These are phyloP conservation scores for Xerocomellus amylosporus DNA, from an alignment of 768 basidiomycete species.

Conservation along the genomic window DNA sequence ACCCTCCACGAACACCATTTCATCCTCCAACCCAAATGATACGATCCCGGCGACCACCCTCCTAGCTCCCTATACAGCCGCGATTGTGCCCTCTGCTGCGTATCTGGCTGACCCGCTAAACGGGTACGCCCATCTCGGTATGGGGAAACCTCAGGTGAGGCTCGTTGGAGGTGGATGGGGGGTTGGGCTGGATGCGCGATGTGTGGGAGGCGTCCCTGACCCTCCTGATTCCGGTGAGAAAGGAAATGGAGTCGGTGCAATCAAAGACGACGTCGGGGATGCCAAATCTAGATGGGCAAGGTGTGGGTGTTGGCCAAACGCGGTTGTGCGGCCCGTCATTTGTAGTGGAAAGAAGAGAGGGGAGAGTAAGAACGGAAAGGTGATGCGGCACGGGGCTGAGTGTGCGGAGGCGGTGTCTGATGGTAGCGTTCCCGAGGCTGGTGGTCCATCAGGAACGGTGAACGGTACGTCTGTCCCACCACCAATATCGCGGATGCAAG, in stretches of 20 bases:
- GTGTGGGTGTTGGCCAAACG: constrained; percentile 54
- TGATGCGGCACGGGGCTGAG: constrained; percentile 16
- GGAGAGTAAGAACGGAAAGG: constrained; percentile 17
- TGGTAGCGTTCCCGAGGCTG: neutral
- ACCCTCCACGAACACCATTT: constrained; percentile 37
- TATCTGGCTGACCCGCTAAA: constrained; percentile 83
- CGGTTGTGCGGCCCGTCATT: constrained; percentile 43
- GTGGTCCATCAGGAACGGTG: constrained; percentile 3
- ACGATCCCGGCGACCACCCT: constrained; percentile 53
- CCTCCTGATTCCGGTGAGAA: constrained; percentile 21
- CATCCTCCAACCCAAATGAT: constrained; percentile 47
- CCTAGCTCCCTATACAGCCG: constrained; percentile 61
- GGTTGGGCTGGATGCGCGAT: constrained; percentile 76
- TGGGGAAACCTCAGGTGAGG: constrained; percentile 83
- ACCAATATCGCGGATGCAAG: constrained; percentile 4
- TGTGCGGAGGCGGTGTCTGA: constrained; percentile 13
- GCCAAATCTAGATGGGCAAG: constrained; percentile 52
- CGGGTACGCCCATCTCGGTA: constrained; percentile 78
- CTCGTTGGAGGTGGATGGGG: constrained; percentile 74
- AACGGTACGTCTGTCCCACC: constrained; percentile 12
- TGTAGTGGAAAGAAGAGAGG: constrained; percentile 29
- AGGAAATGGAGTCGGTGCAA: neutral
- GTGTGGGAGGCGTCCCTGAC: constrained; percentile 49
- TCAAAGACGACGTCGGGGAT: constrained; percentile 39
- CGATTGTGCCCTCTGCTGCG: constrained; percentile 59